Evolutionary conservation across 768 basidiomycete species (phyloP), one percentile per base, ranked within the genome.

Genomic region (Rhizopogon vesiculosus): DNA sequence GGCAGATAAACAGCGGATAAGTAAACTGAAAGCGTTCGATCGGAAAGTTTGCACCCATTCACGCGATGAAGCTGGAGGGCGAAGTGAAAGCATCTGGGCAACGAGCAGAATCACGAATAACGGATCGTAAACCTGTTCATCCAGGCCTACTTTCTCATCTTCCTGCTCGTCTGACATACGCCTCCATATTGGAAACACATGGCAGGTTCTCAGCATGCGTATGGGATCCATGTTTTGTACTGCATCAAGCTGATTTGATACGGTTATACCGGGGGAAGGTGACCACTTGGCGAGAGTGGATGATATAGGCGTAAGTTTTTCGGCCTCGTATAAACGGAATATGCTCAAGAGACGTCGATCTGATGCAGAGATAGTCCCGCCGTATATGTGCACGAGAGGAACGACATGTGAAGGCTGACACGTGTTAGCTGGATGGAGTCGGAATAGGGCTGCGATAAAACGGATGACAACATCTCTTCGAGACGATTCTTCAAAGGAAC

Each of bases 341-440:
- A 97, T 80, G 1, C 83, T 79, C 5, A 97, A 72, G 2, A 98
- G 74, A 29, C 74, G 72, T 28, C 79, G 76, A 65, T 98, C 95
- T 1, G 87, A 60, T 1, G 58, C 48, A 0, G 84, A 80, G n/a
- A 89, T 66, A 0, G 89, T 89, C 1, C 89, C 95, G 8, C 79
- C 71, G 66, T 98, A 98, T 1, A 93, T 72, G 18, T 72, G 73
- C 43, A 89, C 69, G 38, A 98, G 75, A 1, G 91, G 91, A 45
- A 90, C 85, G 43, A 95, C 72, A 60, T 95, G 91, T 3, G 82
- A 87, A 9, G 86, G 78, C 66, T 96, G 95, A 63, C 91, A 95
- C 2, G 93, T 88, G 62, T 92, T 92, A 12, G 76, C 70, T 0
- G 93, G 91, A 63, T 94, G 86, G 13, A 86, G 77, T 54, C 79